Percentiles rank a stretch among this genome's conserved stretches.
Evolutionary conservation across 768 basidiomycete genomes (phyloP).

Genomic region (Lactarius sp.): DNA sequence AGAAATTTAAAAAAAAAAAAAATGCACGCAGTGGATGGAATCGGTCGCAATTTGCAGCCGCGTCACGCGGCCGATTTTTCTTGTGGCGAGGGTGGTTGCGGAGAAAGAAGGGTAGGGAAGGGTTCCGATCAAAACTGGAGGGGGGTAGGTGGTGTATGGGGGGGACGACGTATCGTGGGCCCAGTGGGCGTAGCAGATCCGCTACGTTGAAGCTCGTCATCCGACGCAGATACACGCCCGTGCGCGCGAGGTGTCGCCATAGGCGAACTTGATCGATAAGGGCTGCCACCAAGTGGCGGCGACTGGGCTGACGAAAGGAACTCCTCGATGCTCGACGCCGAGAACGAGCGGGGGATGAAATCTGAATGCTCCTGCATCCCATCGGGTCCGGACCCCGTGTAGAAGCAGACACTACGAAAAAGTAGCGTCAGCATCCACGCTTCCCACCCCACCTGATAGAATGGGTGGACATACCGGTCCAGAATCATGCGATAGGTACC

Average conservation of each 20-base stretch:
- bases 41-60: conserved; percentile 6
- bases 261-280: conserved; percentile 9
- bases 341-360: conserved; percentile 40
- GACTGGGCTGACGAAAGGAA: conserved; percentile 33
- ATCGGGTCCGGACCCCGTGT: conserved; percentile 48
- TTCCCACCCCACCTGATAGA: neutral
- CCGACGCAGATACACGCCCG: conserved; percentile 13
- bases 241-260: conserved; percentile 18
- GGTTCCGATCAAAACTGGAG: conserved; percentile 6
- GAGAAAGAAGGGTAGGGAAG: neutral
- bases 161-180: neutral
- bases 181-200: conserved; percentile 22
- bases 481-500: conserved; percentile 55
- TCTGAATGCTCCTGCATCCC: conserved; percentile 26
- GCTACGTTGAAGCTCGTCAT: conserved; percentile 22
- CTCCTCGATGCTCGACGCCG: conserved; percentile 53
- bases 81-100: neutral
- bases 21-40: neutral
- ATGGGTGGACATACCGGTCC: conserved; percentile 46
- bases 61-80: conserved; percentile 16
- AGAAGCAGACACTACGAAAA: conserved; percentile 67
- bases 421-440: conserved; percentile 17
- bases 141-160: conserved; percentile 13
- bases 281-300: conserved; percentile 12
- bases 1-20: neutral